Evolutionary conservation across 768 basidiomycete genomes (phyloP).

Genomic region (Mycena rebaudengoi): DNA sequence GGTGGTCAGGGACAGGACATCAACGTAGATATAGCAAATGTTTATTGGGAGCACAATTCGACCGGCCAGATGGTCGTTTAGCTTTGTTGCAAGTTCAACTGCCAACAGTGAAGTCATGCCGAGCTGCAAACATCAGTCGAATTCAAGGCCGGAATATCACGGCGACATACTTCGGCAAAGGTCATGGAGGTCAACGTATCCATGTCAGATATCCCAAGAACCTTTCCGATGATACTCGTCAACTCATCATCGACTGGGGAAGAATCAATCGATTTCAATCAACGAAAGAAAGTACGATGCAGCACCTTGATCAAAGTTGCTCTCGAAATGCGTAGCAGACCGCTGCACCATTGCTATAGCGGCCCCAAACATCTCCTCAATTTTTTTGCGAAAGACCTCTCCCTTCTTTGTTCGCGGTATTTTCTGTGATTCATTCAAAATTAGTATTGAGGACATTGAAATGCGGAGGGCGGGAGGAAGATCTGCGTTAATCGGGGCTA

Average conservation of each 20-base stretch:
- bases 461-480: conserved; percentile 24
- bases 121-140: neutral
- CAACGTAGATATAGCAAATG: conserved; percentile 20
- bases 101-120: conserved; percentile 21
- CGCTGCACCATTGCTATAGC: neutral
- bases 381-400: conserved; percentile 21
- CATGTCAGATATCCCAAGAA: neutral
- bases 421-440: conserved; percentile 1
- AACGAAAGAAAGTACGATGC: neutral
- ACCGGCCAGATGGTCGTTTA: conserved; percentile 13
- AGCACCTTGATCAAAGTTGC: neutral
- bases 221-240: neutral
- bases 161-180: conserved; percentile 15
- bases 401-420: conserved; percentile 27
- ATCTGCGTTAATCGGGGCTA: conserved; percentile 20
- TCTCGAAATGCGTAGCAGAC: neutral
- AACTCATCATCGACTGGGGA: neutral
- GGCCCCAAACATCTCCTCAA: conserved; percentile 16
- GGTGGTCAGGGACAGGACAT: neutral
- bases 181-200: conserved; percentile 13
- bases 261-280: neutral
- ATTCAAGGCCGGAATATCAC: neutral
- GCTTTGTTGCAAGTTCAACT: neutral
- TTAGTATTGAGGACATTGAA: conserved; percentile 11
- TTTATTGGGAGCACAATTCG: conserved; percentile 6